These are phyloP conservation scores for Crepidotus variabilis DNA, from an alignment of 768 basidiomycete species.

Conservation along the genomic window DNA sequence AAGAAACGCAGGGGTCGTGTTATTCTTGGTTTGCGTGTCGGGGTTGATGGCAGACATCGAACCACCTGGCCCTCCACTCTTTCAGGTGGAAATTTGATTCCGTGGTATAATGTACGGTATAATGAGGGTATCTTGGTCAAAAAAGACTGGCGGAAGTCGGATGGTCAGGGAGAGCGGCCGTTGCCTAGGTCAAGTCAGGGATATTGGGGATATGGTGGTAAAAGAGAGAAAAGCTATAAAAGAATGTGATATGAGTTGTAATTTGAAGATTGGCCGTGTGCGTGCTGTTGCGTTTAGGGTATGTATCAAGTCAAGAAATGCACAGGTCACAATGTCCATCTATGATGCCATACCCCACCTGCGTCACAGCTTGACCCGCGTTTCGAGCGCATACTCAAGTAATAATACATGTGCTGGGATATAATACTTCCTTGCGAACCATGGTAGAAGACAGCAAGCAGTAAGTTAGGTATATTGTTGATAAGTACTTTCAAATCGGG, in stretches of 20 bases:
- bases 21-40: constrained; percentile 21
- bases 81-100: not conserved
- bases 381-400: not conserved
- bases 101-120: not conserved
- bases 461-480: no score
- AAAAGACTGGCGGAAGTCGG: not conserved
- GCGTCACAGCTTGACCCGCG: not conserved
- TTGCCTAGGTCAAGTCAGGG: not conserved
- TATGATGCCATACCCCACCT: not conserved
- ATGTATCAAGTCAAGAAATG: not conserved
- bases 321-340: not conserved
- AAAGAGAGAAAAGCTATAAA: not conserved
- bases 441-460: no score
- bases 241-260: not conserved
- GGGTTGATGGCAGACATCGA: constrained; percentile 26
- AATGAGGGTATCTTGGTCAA: not conserved
- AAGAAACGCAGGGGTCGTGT: constrained; percentile 47
- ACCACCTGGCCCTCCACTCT: not conserved
- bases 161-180: not conserved
- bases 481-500: no score
- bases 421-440: no score
- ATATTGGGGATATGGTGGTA: not conserved
- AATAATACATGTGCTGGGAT: no score
- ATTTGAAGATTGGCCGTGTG: no score
- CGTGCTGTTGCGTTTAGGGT: not conserved